phyloP scores from a whole-genome alignment of 257 asterid genomes.

The Hygrophila difformis region DNA sequence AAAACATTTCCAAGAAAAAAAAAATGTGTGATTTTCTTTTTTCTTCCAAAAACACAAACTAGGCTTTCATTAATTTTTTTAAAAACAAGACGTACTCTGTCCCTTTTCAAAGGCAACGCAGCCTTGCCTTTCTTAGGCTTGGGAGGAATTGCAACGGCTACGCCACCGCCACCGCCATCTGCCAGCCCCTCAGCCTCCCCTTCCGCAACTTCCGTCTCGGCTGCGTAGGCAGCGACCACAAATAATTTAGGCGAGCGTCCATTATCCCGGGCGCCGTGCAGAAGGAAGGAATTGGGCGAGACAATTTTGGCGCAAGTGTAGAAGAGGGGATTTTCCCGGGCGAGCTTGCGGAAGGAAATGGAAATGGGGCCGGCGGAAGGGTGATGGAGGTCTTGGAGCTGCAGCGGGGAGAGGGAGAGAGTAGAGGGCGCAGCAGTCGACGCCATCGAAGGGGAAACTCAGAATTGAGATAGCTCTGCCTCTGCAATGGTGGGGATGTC shows the following conservation, averaged over 20 bases:
- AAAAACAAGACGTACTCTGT: slow-evolving; percentile 42
- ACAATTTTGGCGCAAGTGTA: slow-evolving; percentile 12
- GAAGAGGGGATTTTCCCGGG: slow-evolving; percentile 17
- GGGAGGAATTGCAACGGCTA: slow-evolving; percentile 33
- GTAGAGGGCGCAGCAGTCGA: slow-evolving; percentile 27
- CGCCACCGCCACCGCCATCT: slow-evolving; percentile 30
- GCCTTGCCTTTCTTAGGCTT: slow-evolving; percentile 94
- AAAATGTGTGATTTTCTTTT: too few species aligned
- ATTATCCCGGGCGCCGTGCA: slow-evolving; percentile 27
- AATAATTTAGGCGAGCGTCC: slow-evolving; percentile 18
- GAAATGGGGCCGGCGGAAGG: slow-evolving; percentile 15
- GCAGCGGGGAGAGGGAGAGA: slow-evolving; percentile 28
- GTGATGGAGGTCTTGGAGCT: slow-evolving; percentile 25
- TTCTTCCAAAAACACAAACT: neutral
- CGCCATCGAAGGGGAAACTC: slow-evolving; percentile 31
- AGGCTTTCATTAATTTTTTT: neutral
- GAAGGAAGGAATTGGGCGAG: slow-evolving; percentile 23
- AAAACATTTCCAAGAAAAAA: slow-evolving; percentile 9
- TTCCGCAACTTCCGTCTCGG: slow-evolving; percentile 43
- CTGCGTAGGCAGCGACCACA: slow-evolving; percentile 38
- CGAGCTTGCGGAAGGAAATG: slow-evolving; percentile 23
- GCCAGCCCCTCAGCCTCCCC: slow-evolving; percentile 27
- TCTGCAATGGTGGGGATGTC: slow-evolving; percentile 8
- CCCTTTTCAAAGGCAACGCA: slow-evolving; percentile 76
- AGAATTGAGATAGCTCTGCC: neutral